phyloP scores from a whole-genome alignment of 163 green algal genomes.

The Smithsoniella earleae region DNA sequence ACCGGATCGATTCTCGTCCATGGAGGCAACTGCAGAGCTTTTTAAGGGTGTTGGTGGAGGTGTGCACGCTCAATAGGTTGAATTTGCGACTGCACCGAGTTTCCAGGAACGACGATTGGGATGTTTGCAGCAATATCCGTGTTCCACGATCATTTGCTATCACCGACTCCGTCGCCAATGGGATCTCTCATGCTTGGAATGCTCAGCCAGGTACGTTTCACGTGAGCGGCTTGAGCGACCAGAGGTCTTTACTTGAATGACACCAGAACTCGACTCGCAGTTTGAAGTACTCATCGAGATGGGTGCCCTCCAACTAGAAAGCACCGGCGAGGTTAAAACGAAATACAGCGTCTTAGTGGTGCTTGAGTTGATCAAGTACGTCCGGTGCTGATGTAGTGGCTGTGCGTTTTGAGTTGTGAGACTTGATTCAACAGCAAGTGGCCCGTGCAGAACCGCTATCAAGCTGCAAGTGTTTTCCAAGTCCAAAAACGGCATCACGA shows the following conservation, averaged over 20 bases:
- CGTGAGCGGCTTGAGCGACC: too few relatives aligned
- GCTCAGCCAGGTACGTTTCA: neutral
- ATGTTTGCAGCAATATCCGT: too few relatives aligned
- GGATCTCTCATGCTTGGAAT: neutral
- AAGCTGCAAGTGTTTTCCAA: neutral
- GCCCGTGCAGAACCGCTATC: neutral
- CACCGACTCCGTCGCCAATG: neutral
- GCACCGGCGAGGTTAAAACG: neutral
- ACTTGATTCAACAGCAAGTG: neutral
- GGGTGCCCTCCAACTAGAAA: neutral
- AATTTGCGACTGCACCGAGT: too few relatives aligned
- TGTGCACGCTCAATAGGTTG: too few relatives aligned
- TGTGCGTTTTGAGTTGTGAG: too few relatives aligned
- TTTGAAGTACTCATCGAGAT: slow-evolving; percentile 27
- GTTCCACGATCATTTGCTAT: slow-evolving; percentile 3
- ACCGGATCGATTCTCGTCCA: slow-evolving; percentile 13
- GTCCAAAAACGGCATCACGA: too few relatives aligned
- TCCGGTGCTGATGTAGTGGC: too few relatives aligned
- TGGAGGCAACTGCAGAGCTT: slow-evolving; percentile 5
- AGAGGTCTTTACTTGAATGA: too few relatives aligned
- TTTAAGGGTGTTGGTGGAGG: slow-evolving; percentile 8
- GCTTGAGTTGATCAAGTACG: slow-evolving; percentile 18
- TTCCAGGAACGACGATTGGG: too few relatives aligned
- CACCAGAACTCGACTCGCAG: neutral
- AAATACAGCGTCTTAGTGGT: slow-evolving; percentile 18